Conservation (phyloP, 2,329 filamentous ascomycete genomes). For the Arthrobotrys conoides region DNA sequence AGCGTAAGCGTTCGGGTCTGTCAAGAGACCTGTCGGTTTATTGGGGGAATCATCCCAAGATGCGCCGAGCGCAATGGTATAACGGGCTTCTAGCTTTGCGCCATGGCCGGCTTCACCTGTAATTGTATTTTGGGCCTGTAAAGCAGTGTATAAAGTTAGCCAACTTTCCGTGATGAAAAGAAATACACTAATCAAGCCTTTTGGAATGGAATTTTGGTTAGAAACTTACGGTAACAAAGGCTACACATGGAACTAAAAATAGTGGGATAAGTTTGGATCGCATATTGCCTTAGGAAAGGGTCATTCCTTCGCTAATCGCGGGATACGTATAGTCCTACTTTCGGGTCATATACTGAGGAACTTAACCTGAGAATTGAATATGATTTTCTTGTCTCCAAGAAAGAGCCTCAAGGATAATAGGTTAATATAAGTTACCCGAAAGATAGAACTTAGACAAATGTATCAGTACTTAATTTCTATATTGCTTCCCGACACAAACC, state of each 20-base stretch:
- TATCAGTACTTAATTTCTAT: too few relatives aligned
- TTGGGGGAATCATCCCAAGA: background rate
- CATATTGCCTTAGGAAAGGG: background rate
- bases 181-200: background rate
- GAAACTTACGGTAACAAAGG: constrained; percentile 2
- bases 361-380: too few relatives aligned
- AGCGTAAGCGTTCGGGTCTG: constrained; percentile 1
- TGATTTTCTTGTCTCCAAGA: too few relatives aligned
- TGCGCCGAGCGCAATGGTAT: background rate
- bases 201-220: background rate
- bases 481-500: too few relatives aligned
- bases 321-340: background rate
- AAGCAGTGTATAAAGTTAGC: background rate
- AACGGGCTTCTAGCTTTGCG: background rate
- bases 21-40: background rate
- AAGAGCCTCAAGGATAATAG: too few relatives aligned
- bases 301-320: background rate
- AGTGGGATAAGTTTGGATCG: too few relatives aligned
- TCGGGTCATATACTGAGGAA: too few relatives aligned
- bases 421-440: too few relatives aligned
- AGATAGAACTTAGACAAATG: too few relatives aligned
- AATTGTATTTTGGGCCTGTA: constrained; percentile 2
- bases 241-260: background rate
- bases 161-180: background rate
- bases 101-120: background rate